These are phyloP conservation scores for Microcera coccophila DNA, from an alignment of 2,329 filamentous ascomycete species.

Conservation along the genomic window DNA sequence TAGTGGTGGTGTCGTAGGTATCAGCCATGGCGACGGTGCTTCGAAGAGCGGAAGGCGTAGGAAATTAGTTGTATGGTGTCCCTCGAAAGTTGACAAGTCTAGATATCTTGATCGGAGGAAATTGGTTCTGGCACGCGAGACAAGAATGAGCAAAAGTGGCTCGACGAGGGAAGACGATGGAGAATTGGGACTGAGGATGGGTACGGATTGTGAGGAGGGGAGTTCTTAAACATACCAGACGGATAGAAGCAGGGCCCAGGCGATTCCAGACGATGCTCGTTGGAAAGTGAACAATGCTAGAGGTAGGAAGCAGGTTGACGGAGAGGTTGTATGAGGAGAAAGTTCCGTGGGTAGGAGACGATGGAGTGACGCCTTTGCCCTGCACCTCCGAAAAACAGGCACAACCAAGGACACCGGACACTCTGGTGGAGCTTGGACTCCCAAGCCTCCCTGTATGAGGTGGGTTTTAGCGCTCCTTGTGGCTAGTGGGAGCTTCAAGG, in stretches of 20 bases:
- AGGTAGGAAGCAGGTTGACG: too few relatives aligned
- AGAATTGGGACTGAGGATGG: background rate
- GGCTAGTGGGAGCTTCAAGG: background rate
- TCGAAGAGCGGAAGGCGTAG: background rate
- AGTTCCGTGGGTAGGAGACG: background rate
- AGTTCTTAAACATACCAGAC: background rate
- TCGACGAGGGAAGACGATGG: background rate
- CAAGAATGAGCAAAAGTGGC: constrained; percentile 7
- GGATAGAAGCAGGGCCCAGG: background rate
- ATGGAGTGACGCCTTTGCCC: constrained; percentile 1
- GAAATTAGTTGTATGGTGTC: background rate
- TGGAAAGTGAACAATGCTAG: background rate
- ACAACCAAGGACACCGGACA: background rate
- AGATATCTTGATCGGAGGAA: constrained; percentile 8
- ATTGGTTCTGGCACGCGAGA: constrained; percentile 3
- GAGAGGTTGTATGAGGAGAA: background rate
- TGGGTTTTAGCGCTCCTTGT: too few relatives aligned
- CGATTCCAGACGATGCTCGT: background rate
- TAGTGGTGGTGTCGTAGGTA: constrained; percentile 28
- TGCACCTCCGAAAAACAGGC: constrained; percentile 1
- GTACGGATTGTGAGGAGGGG: background rate
- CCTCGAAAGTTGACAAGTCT: background rate
- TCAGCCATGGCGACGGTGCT: constrained; percentile 11
- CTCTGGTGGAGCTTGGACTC: background rate
- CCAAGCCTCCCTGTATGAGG: too few relatives aligned